Evolutionary conservation across 768 basidiomycete genomes (phyloP).

Genomic region (Podaxis sp.): DNA sequence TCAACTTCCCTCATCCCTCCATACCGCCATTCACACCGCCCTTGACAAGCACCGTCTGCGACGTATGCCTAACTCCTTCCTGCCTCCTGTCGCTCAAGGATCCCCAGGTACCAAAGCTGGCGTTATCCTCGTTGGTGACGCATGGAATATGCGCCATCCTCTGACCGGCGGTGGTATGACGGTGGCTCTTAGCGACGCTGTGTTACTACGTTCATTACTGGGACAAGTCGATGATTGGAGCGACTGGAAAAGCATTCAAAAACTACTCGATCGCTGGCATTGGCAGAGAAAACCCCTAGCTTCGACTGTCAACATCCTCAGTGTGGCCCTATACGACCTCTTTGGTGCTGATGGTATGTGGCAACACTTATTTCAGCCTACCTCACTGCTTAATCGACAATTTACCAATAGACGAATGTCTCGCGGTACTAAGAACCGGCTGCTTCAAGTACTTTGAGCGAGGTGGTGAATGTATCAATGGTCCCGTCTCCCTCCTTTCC

Average conservation of each 20-base stretch:
- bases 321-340: conserved; percentile 89
- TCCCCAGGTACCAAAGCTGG: conserved; percentile 55
- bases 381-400: conserved; percentile 6
- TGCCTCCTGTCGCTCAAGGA: conserved; percentile 78
- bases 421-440: conserved; percentile 69
- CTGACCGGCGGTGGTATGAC: conserved; percentile 99
- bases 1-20: conserved; percentile 75
- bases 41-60: conserved; percentile 81
- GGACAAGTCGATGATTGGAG: conserved; percentile 39
- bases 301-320: conserved; percentile 89
- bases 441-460: conserved; percentile 98
- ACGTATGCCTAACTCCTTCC: conserved; percentile 94
- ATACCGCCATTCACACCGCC: conserved; percentile 61
- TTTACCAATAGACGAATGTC: conserved; percentile 47
- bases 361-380: not conserved
- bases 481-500: conserved; percentile 87
- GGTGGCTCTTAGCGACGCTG: conserved; percentile 86
- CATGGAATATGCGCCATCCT: conserved; percentile 99
- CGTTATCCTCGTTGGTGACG: conserved; percentile 86
- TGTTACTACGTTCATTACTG: conserved; percentile 67
- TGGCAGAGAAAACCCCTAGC: conserved; percentile 84
- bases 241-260: conserved; percentile 53
- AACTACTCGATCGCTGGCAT: conserved; percentile 70
- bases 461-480: conserved; percentile 86
- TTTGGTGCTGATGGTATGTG: conserved; percentile 90